Evolutionary conservation across 768 basidiomycete species (phyloP).

Genomic region (Lactarius tabidus): DNA sequence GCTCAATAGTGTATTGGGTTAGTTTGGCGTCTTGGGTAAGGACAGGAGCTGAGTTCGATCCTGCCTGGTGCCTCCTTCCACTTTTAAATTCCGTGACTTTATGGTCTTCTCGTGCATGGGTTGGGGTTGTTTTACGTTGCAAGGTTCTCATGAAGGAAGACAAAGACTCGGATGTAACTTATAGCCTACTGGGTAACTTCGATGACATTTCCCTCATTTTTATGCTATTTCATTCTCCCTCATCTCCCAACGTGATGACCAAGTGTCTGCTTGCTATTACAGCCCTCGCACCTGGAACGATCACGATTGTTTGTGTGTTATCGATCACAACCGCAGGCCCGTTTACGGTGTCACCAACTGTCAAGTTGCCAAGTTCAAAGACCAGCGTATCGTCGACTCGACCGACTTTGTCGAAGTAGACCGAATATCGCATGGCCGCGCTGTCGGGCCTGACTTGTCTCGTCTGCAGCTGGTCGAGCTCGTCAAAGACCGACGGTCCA

Average conservation of each 20-base stretch:
- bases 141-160: background rate
- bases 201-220: background rate
- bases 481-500: constrained; percentile 73
- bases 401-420: constrained; percentile 81
- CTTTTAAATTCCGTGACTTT: background rate
- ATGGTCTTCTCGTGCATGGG: background rate
- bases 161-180: background rate
- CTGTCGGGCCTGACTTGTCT: constrained; percentile 37
- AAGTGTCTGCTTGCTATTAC: constrained; percentile 68
- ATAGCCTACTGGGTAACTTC: background rate
- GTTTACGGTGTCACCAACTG: constrained; percentile 63
- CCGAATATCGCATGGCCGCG: constrained; percentile 54
- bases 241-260: constrained; percentile 41
- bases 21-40: background rate
- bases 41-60: constrained; percentile 42
- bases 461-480: constrained; percentile 54
- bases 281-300: constrained; percentile 69
- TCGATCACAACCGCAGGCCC: constrained; percentile 96
- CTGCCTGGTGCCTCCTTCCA: constrained; percentile 32
- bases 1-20: constrained; percentile 19
- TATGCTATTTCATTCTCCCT: background rate
- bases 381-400: constrained; percentile 78
- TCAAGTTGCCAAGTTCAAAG: constrained; percentile 61
- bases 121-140: background rate
- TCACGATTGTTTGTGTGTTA: constrained; percentile 90